Base-by-base conservation (phyloP, 306 rosid genomes). In the Biancaea sappan region DNA sequence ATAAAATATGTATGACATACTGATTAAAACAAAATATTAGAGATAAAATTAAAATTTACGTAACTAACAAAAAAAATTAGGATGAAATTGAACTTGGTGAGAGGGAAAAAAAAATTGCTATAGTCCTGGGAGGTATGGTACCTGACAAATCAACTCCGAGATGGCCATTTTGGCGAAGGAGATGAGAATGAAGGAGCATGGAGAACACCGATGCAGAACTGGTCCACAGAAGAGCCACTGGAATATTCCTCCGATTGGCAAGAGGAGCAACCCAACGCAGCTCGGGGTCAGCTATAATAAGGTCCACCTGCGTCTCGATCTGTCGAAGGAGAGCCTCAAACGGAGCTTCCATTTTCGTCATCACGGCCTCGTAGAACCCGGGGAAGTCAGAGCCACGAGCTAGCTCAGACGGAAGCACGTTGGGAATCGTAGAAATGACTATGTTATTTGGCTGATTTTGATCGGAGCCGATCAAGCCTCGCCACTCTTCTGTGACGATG, bases 401-500 rank as follows among this genome's bases (percentile, higher is more conserved):
- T 8, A 52, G 74, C 73, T 85, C 86, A 41, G 86, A 64, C 4
- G 89, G 92, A 26, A 85, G 68, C 19, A 88, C 86, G 78, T 83
- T 81, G 0, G 88, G 86, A 74, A 85, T 31, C 19, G 88, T 60
- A 8, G 75, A 62, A 32, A 83, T 58, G 21, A 46, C 61, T 44
- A 88, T 48, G 32, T 85, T 83, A 2, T 37, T 16, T 4, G 87
- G 89, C 56, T 4, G 29, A 0, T 56, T 72, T 6, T 77, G 70
- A 29, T 82, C 79, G 29, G 83, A 52, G 28, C 73, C 72, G 44
- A 87, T 72, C 44, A 65, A 63, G 28, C 74, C 68, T 43, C 62
- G 69, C 89, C 90, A 85, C 69, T 88, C 90, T 70, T 87, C 82
- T 15, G 92, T 88, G 71, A 88, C 80, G 29, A 88, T 83, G 46